Evolutionary conservation across 306 rosid species (phyloP).

Genomic region (Neltuma alba): DNA sequence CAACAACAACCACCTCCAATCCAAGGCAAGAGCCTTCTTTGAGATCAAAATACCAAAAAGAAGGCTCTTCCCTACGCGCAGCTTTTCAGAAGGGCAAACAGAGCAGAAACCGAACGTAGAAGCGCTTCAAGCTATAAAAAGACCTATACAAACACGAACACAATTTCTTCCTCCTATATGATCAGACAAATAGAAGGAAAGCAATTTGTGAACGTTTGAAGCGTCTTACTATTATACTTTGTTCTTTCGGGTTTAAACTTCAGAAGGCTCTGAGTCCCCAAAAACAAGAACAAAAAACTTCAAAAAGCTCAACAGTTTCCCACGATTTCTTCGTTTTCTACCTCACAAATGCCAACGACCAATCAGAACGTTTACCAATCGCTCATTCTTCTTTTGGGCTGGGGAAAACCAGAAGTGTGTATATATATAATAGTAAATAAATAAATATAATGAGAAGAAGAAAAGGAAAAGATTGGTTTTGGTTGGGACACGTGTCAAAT

Average conservation of each 20-base stretch:
- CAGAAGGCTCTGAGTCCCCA: background rate
- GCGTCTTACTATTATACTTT: background rate
- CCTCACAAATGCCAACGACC: slow-evolving; percentile 29
- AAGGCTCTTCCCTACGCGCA: slow-evolving; percentile 37
- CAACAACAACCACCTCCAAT: background rate
- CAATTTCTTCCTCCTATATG: background rate
- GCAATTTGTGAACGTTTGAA: background rate
- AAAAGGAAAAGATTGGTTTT: background rate
- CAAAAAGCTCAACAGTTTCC: slow-evolving; percentile 1
- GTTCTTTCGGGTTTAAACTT: slow-evolving; percentile 26
- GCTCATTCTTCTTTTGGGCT: slow-evolving; percentile 9
- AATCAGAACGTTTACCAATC: slow-evolving; percentile 19
- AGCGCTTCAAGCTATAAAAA: slow-evolving; percentile 23
- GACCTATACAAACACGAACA: background rate
- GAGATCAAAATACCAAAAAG: slow-evolving; percentile 9
- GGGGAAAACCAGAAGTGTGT: background rate
- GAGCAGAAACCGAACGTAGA: slow-evolving; percentile 24
- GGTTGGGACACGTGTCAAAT: slow-evolving; percentile 30
- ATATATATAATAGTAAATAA: background rate
- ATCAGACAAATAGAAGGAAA: background rate
- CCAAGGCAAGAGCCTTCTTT: slow-evolving; percentile 39
- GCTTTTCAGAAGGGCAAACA: slow-evolving; percentile 30
- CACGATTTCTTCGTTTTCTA: slow-evolving; percentile 49
- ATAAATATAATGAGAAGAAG: background rate
- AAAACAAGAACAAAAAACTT: no score